Conservation (phyloP, 768 basidiomycete genomes). For the Tricholoma sp. region DNA sequence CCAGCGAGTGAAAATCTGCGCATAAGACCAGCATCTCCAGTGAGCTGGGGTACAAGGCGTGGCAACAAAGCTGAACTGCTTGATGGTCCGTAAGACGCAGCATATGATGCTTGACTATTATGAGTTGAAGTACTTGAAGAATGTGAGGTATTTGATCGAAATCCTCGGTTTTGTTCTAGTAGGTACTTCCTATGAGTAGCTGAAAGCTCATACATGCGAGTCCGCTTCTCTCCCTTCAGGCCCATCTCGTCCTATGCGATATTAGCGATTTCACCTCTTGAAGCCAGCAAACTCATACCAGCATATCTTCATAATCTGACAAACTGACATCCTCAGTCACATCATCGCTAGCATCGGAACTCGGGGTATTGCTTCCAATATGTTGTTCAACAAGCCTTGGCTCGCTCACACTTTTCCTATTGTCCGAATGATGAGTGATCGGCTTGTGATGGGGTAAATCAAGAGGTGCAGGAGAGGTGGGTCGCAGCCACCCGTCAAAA, state of each 20-base stretch:
- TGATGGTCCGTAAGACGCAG: slow-evolving; percentile 56
- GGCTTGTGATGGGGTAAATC: slow-evolving; percentile 28
- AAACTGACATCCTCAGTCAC: slow-evolving; percentile 33
- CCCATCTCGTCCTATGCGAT: slow-evolving; percentile 61
- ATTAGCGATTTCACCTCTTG: slow-evolving; percentile 3
- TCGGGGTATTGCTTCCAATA: slow-evolving; percentile 25
- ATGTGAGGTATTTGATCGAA: slow-evolving; percentile 21
- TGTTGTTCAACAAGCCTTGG: slow-evolving; percentile 54
- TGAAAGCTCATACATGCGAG: slow-evolving; percentile 57
- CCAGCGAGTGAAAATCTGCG: slow-evolving; percentile 62
- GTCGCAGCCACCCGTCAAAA: slow-evolving; percentile 61
- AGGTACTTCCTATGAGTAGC: slow-evolving; percentile 62
- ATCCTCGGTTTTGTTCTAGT: slow-evolving; percentile 49
- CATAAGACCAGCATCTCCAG: slow-evolving; percentile 66
- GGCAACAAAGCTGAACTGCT: slow-evolving; percentile 55
- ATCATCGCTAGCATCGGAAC: slow-evolving; percentile 16
- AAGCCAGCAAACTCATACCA: slow-evolving; percentile 36
- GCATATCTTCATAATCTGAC: slow-evolving; percentile 60
- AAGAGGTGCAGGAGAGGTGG: slow-evolving; percentile 35
- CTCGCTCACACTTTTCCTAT: slow-evolving; percentile 67
- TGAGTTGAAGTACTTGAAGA: slow-evolving; percentile 20
- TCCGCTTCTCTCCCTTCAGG: slow-evolving; percentile 65
- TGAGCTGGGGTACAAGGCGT: slow-evolving; percentile 66
- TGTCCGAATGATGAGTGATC: slow-evolving; percentile 27
- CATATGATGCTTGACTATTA: slow-evolving; percentile 29